phyloP scores from a whole-genome alignment of 1,284 basidiomycete genomes.

The Wolfiporia cocos region DNA sequence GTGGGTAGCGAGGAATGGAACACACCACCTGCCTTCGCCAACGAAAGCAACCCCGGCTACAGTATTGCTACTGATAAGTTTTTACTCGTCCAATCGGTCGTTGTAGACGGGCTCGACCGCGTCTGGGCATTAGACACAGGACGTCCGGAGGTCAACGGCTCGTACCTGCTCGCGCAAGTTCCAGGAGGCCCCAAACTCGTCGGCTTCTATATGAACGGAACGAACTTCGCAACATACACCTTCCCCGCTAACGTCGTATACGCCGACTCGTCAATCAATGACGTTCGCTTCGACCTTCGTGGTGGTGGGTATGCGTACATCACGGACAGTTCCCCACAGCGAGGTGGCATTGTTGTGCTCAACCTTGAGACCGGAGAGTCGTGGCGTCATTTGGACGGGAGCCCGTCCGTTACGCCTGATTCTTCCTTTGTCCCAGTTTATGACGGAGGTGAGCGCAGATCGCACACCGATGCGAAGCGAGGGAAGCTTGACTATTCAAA shows the following conservation, averaged over 20 bases:
- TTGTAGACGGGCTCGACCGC: conserved; percentile 23
- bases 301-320: conserved; percentile 26
- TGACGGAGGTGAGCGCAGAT: conserved; percentile 14
- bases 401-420: conserved; percentile 13
- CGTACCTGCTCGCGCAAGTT: conserved; percentile 16
- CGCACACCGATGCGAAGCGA: neutral
- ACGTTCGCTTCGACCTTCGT: conserved; percentile 25
- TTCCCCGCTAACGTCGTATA: conserved; percentile 22
- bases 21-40: conserved; percentile 15
- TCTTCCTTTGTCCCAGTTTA: conserved; percentile 20
- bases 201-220: conserved; percentile 23
- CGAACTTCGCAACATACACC: conserved; percentile 21
- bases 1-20: conserved; percentile 17
- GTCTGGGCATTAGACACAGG: conserved; percentile 27
- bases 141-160: conserved; percentile 18
- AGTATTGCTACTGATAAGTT: conserved; percentile 21
- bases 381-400: conserved; percentile 24
- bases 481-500: neutral
- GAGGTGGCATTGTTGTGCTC: conserved; percentile 22
- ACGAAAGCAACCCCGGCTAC: conserved; percentile 13
- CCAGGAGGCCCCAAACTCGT: conserved; percentile 27
- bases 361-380: conserved; percentile 25
- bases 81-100: conserved; percentile 22
- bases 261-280: conserved; percentile 24
- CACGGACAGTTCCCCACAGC: conserved; percentile 20